Evolutionary conservation across 805 yeast species (phyloP).

Genomic region (Komagataella kurtzmanii): DNA sequence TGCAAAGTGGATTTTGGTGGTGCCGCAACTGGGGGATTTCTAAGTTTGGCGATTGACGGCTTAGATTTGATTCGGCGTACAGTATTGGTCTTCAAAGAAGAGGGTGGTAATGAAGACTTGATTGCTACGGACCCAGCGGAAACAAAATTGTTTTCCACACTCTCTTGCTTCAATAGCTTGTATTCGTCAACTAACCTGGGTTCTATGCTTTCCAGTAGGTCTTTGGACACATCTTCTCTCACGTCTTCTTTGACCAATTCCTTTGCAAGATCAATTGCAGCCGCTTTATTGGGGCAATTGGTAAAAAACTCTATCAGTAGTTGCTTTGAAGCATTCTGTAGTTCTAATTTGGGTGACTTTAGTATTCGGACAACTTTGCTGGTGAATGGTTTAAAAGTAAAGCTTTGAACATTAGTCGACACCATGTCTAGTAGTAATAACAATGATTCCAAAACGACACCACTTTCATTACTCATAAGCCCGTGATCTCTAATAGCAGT

Average conservation of each 20-base stretch:
- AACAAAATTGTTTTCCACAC: conserved; percentile 7
- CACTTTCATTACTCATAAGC: conserved; percentile 22
- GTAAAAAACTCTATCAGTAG: conserved; percentile 24
- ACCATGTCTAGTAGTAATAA: conserved; percentile 29
- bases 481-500: conserved; percentile 27
- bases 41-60: conserved; percentile 2
- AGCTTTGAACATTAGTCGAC: conserved; percentile 17
- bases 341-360: conserved; percentile 4
- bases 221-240: conserved; percentile 9
- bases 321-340: not conserved
- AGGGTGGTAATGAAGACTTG: not conserved
- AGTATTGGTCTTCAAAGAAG: conserved; percentile 4
- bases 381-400: conserved; percentile 18
- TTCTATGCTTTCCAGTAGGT: conserved; percentile 18
- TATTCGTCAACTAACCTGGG: conserved; percentile 10
- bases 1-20: conserved; percentile 1
- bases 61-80: conserved; percentile 5
- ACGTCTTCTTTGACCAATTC: conserved; percentile 24
- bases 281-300: conserved; percentile 20
- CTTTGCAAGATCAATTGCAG: conserved; percentile 29
- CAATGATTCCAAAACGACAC: conserved; percentile 28
- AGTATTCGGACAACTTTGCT: conserved; percentile 12
- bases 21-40: conserved; percentile 1
- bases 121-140: conserved; percentile 16
- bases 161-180: conserved; percentile 1